Conservation (phyloP, 768 basidiomycete genomes). For the Zangia roseola region DNA sequence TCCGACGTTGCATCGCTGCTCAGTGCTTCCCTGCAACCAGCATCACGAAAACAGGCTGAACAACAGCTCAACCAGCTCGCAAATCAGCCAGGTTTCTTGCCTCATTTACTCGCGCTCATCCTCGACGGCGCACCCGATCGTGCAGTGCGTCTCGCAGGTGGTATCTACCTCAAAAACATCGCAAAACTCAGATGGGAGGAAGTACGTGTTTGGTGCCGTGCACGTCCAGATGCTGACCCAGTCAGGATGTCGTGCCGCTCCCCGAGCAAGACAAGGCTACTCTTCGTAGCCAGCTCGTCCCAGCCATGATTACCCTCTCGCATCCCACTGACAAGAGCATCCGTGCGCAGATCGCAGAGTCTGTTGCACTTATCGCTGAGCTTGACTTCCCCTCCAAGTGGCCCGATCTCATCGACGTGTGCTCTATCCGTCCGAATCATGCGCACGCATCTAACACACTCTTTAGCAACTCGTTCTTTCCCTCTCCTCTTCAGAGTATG, state of each 20-base stretch:
- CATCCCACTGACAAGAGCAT: conserved; percentile 67
- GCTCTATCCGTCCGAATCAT: conserved; percentile 31
- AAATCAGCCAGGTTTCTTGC: conserved; percentile 73
- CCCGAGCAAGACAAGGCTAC: conserved; percentile 67
- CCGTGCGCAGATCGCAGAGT: conserved; percentile 87
- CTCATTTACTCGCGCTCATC: conserved; percentile 75
- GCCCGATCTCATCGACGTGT: conserved; percentile 86
- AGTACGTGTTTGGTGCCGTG: conserved; percentile 42
- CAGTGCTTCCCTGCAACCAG: conserved; percentile 66
- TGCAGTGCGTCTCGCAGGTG: conserved; percentile 76
- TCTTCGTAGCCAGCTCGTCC: conserved; percentile 77
- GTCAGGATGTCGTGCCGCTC: conserved; percentile 71
- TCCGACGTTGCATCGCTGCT: conserved; percentile 69
- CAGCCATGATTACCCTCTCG: conserved; percentile 88
- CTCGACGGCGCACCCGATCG: conserved; percentile 64
- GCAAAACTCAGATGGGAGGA: conserved; percentile 88
- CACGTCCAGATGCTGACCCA: neutral
- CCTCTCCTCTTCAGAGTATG: conserved; percentile 77
- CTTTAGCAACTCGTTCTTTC: conserved; percentile 84
- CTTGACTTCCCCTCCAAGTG: conserved; percentile 90
- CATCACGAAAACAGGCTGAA: conserved; percentile 78
- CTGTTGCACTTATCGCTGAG: conserved; percentile 87
- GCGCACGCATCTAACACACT: conserved; percentile 11
- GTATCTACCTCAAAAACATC: conserved; percentile 91
- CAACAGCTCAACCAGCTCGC: conserved; percentile 67